phyloP scores from a whole-genome alignment of 345 rosid species.

The Eutrema heterophyllum region DNA sequence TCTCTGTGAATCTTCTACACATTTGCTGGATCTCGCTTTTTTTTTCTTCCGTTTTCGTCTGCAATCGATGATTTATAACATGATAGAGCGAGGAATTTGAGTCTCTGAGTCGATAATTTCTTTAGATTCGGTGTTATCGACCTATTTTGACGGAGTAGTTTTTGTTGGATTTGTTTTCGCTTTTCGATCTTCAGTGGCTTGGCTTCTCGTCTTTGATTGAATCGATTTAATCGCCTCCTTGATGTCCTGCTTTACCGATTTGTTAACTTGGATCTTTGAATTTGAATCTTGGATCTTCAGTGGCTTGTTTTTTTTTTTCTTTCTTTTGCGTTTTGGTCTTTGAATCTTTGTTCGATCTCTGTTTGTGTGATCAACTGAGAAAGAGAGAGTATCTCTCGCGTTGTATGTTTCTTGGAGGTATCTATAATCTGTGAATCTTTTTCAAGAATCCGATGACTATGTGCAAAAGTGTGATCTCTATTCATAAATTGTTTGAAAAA shows the following conservation, averaged over 20 bases:
- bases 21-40: background rate
- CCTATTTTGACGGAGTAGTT: background rate
- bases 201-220: background rate
- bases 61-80: background rate
- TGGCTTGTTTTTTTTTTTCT: background rate
- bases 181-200: background rate
- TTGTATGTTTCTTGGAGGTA: background rate
- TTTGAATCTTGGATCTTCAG: too few relatives aligned
- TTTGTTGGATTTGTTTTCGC: background rate
- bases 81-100: background rate
- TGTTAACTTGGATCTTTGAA: constrained; percentile 2
- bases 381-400: background rate
- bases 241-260: background rate
- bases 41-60: background rate
- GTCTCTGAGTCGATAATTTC: background rate
- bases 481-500: background rate
- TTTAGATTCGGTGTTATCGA: background rate
- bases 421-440: too few relatives aligned
- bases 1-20: background rate
- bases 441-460: too few relatives aligned
- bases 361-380: background rate
- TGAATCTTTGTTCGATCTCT: background rate
- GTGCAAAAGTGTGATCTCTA: background rate
- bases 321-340: background rate
- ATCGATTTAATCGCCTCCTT: background rate